Percentiles rank a stretch among this genome's conserved stretches.
Conservation (phyloP, 2,329 filamentous ascomycete genomes). For the Neonectria faginata region DNA sequence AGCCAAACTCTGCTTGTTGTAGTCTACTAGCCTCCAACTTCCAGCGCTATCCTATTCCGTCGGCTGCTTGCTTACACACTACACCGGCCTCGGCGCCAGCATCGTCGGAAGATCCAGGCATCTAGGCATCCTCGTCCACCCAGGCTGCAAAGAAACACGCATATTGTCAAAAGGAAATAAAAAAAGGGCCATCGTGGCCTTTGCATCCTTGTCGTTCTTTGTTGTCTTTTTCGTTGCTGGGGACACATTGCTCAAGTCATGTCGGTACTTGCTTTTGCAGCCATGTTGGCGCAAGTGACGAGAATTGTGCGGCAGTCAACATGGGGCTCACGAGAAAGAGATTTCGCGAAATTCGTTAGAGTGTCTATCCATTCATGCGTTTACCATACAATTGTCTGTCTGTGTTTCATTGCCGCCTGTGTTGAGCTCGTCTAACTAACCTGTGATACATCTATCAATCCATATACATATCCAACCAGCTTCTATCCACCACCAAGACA, state of each 20-base stretch:
- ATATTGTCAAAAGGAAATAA: background rate
- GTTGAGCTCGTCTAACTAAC: background rate
- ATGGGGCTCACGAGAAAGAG: background rate
- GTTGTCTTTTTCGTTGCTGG: background rate
- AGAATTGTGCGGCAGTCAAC: background rate
- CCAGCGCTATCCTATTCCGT: constrained; percentile 2
- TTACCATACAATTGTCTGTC: background rate
- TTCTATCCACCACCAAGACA: background rate
- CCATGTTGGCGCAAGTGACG: background rate
- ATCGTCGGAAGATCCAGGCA: background rate
- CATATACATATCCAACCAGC: background rate
- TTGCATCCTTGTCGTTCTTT: background rate
- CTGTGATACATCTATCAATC: background rate
- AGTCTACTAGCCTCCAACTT: background rate
- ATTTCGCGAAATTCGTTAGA: background rate
- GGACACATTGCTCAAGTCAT: background rate
- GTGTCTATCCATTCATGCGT: background rate
- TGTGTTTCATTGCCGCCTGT: background rate
- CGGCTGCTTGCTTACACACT: background rate
- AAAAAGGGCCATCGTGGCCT: background rate
- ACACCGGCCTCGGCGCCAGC: background rate
- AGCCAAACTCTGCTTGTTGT: background rate
- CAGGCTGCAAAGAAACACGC: constrained; percentile 8
- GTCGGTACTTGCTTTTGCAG: background rate
- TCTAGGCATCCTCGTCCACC: constrained; percentile 4